A percentile compares a stretch with the other conserved stretches of the same genome.
Conservation (phyloP, 2,329 filamentous ascomycete species). For the Talaromyces sp. region DNA sequence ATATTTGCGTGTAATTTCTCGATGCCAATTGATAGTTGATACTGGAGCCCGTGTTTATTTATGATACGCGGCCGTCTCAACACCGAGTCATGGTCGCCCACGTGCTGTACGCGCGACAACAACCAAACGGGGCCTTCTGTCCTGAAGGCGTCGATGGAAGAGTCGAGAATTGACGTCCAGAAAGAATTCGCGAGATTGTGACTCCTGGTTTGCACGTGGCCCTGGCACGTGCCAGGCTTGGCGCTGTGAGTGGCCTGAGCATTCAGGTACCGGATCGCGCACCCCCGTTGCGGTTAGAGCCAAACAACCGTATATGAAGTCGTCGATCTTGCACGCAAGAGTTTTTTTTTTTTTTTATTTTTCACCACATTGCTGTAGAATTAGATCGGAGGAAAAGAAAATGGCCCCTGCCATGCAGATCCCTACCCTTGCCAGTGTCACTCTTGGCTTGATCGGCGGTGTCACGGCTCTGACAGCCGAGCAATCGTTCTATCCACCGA, state of each 20-base stretch:
- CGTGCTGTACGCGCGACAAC: not conserved
- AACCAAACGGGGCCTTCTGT: not conserved
- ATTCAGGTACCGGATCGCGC: not conserved
- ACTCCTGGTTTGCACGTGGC: not conserved
- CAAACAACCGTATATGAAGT: not conserved
- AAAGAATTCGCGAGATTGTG: not conserved
- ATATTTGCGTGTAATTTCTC: not conserved
- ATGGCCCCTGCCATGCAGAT: not conserved
- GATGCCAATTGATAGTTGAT: too few species aligned
- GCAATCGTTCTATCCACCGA: constrained; percentile 30
- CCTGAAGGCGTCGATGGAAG: too few species aligned
- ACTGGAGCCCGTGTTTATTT: not conserved
- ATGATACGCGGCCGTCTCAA: not conserved
- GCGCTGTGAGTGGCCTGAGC: not conserved
- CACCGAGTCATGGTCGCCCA: not conserved
- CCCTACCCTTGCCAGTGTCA: not conserved
- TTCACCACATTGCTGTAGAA: not conserved
- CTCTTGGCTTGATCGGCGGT: not conserved
- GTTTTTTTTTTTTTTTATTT: not conserved
- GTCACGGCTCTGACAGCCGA: constrained; percentile 10
- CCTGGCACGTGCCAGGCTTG: not conserved
- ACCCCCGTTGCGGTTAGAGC: not conserved
- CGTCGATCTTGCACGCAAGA: not conserved
- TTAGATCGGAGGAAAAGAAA: not conserved
- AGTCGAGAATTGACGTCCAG: not conserved